phyloP scores from a whole-genome alignment of 768 basidiomycete species.

The Mycena kentingensis region DNA sequence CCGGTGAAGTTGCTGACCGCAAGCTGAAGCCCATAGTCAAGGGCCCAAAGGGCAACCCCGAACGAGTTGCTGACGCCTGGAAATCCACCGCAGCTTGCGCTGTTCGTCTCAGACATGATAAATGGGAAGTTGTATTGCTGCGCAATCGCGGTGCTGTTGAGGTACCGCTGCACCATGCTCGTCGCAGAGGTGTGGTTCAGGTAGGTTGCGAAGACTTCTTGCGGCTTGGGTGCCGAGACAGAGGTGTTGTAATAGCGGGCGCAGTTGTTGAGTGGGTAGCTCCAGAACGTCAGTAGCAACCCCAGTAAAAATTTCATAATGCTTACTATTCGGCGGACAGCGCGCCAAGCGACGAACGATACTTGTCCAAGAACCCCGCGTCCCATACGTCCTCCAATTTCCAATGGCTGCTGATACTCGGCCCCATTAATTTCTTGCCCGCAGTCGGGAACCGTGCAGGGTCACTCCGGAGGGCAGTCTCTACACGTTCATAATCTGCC shows the following conservation, averaged over 20 bases:
- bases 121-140: constrained; percentile 47
- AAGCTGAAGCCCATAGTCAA: constrained; percentile 53
- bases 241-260: constrained; percentile 43
- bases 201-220: constrained; percentile 54
- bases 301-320: background rate
- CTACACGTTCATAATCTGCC: constrained; percentile 30
- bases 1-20: constrained; percentile 42
- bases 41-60: constrained; percentile 63
- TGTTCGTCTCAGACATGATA: constrained; percentile 73
- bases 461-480: constrained; percentile 44
- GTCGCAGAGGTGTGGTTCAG: constrained; percentile 62
- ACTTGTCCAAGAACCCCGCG: background rate
- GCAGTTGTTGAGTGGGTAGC: constrained; percentile 67
- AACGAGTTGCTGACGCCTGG: constrained; percentile 63
- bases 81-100: constrained; percentile 70
- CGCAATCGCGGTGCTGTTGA: constrained; percentile 48
- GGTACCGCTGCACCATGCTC: constrained; percentile 52
- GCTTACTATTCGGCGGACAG: constrained; percentile 40
- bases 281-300: constrained; percentile 27
- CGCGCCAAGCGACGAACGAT: background rate
- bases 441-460: constrained; percentile 30
- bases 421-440: constrained; percentile 58
- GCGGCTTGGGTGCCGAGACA: constrained; percentile 39
- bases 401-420: constrained; percentile 43
- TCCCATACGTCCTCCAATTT: constrained; percentile 1